These are phyloP conservation scores for Hygrophorus pudorinus DNA, from an alignment of 768 basidiomycete genomes.

Conservation along the genomic window DNA sequence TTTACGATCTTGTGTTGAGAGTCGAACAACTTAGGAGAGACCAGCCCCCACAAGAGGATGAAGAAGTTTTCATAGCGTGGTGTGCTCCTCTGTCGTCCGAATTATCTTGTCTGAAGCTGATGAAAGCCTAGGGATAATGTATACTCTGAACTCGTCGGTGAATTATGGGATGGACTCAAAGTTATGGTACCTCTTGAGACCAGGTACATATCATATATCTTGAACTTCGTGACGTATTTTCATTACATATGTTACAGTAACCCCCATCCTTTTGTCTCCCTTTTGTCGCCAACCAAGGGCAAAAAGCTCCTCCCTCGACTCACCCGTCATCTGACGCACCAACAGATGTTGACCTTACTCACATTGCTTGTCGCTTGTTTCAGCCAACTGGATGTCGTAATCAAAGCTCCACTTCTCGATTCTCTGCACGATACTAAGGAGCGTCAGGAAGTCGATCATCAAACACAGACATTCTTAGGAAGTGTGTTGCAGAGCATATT, in stretches of 20 bases:
- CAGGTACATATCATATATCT: constrained; percentile 43
- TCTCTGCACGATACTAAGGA: constrained; percentile 49
- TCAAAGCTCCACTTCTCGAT: constrained; percentile 65
- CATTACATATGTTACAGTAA: constrained; percentile 35
- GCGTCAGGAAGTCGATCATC: constrained; percentile 66
- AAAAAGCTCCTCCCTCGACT: constrained; percentile 87
- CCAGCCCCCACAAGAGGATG: constrained; percentile 58
- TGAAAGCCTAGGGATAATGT: constrained; percentile 38
- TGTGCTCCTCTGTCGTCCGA: constrained; percentile 17
- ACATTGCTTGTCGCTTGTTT: constrained; percentile 94
- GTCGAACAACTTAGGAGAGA: constrained; percentile 81
- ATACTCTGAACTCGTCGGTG: constrained; percentile 48
- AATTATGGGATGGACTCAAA: constrained; percentile 71
- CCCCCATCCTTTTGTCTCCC: constrained; percentile 94
- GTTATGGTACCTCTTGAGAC: constrained; percentile 91
- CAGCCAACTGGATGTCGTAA: constrained; percentile 86
- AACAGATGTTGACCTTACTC: constrained; percentile 77
- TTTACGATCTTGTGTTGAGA: constrained; percentile 78
- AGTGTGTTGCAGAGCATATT: constrained; percentile 83
- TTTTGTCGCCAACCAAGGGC: constrained; percentile 82
- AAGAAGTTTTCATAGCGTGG: constrained; percentile 36
- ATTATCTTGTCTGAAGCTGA: constrained; percentile 1
- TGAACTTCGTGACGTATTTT: neutral
- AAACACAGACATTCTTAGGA: constrained; percentile 82
- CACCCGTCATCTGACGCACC: constrained; percentile 68